Evolutionary conservation across 768 basidiomycete genomes (phyloP).

Genomic region (Vararia minispora): DNA sequence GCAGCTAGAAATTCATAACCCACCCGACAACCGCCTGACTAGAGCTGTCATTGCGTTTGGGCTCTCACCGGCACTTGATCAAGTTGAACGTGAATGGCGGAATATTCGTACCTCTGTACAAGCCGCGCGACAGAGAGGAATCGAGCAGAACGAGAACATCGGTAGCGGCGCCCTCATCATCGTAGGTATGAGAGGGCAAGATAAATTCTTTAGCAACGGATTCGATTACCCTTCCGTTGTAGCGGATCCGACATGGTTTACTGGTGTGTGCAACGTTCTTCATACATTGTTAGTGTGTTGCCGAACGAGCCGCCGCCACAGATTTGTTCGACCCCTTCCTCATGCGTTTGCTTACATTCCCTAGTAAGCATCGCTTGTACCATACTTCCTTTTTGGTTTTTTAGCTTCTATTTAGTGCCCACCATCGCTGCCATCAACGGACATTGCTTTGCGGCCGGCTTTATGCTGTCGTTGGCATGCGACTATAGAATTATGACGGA

Average conservation of each 20-base stretch:
- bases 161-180: conserved; percentile 68
- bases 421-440: conserved; percentile 74
- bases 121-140: conserved; percentile 19
- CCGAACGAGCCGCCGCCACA: conserved; percentile 19
- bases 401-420: conserved; percentile 38
- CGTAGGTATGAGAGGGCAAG: conserved; percentile 60
- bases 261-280: conserved; percentile 29
- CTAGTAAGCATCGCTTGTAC: conserved; percentile 36
- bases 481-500: conserved; percentile 88
- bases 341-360: conserved; percentile 59
- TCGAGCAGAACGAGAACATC: conserved; percentile 29
- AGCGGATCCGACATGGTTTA: conserved; percentile 51
- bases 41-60: conserved; percentile 43
- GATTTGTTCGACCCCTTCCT: conserved; percentile 69
- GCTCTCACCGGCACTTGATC: conserved; percentile 59
- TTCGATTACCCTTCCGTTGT: conserved; percentile 48
- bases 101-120: conserved; percentile 34
- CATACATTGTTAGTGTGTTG: neutral
- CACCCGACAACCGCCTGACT: conserved; percentile 61
- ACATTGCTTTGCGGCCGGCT: conserved; percentile 78
- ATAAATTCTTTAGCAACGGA: conserved; percentile 87
- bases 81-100: conserved; percentile 65
- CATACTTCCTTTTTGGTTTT: neutral
- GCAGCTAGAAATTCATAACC: conserved; percentile 77
- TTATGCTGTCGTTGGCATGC: conserved; percentile 69